phyloP scores from a whole-genome alignment of 1,139 yeast species.

The Hemisphaericaspora xylanilytica region DNA sequence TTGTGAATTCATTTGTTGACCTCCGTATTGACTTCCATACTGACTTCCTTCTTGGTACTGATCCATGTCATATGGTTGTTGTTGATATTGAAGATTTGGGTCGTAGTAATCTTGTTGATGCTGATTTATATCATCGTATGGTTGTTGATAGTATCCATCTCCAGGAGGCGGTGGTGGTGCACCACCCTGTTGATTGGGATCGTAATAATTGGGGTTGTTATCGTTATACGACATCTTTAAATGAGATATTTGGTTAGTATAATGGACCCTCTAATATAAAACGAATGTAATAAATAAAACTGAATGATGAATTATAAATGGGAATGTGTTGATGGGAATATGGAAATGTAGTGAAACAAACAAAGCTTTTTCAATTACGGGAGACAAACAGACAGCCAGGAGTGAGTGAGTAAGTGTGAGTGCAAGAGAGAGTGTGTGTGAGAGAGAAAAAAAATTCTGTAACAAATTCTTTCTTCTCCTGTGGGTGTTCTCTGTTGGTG shows the following conservation, averaged over 20 bases:
- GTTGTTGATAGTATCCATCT: slow-evolving; percentile 50
- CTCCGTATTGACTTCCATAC: slow-evolving; percentile 21
- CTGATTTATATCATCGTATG: slow-evolving; percentile 34
- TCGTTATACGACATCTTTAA: slow-evolving; percentile 51
- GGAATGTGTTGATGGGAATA: neutral
- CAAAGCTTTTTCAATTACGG: too few relatives aligned
- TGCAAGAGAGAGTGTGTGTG: neutral
- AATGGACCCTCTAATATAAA: neutral
- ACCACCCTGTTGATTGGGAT: slow-evolving; percentile 42
- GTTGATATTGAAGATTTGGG: slow-evolving; percentile 54
- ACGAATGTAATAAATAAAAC: slow-evolving; percentile 1
- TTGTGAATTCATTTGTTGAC: slow-evolving; percentile 42
- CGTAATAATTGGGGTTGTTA: slow-evolving; percentile 45
- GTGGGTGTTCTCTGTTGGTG: too few relatives aligned
- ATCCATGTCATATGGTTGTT: slow-evolving; percentile 49
- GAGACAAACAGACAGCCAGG: too few relatives aligned
- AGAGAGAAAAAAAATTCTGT: neutral
- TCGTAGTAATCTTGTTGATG: slow-evolving; percentile 42
- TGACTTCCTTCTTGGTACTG: slow-evolving; percentile 37
- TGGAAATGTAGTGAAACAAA: neutral
- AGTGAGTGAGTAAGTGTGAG: neutral
- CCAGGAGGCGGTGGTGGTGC: slow-evolving; percentile 16
- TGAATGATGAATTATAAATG: neutral
- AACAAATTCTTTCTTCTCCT: too few relatives aligned
- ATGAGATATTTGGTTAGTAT: slow-evolving; percentile 20